Conservation (phyloP, 2,329 filamentous ascomycete genomes). For the Aspergillus neoniger region DNA sequence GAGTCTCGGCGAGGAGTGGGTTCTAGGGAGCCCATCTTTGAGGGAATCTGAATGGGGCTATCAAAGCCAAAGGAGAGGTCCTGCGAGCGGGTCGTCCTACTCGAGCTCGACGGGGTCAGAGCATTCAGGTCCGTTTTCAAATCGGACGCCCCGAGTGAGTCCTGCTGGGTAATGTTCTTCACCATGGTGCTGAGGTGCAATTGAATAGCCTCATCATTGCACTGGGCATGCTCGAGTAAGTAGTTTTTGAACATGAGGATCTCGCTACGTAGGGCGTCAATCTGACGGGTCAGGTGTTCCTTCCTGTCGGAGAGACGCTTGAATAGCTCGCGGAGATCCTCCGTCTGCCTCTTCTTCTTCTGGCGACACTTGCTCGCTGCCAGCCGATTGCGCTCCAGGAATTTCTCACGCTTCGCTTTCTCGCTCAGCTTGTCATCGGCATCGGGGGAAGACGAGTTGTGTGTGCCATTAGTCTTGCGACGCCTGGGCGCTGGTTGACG, state of each 20-base stretch:
- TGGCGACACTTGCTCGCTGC: slow-evolving; percentile 63
- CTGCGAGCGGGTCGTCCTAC: neutral
- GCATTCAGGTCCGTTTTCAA: neutral
- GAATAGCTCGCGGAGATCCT: slow-evolving; percentile 48
- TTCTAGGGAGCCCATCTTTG: neutral
- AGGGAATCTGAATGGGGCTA: slow-evolving; percentile 3
- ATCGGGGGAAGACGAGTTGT: neutral
- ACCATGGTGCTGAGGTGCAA: slow-evolving; percentile 42
- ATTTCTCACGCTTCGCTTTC: slow-evolving; percentile 48
- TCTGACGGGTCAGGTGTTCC: slow-evolving; percentile 32
- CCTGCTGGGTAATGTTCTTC: slow-evolving; percentile 23
- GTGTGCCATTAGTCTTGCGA: neutral
- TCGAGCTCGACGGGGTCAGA: neutral
- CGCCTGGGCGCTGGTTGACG: neutral
- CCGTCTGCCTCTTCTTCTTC: slow-evolving; percentile 62
- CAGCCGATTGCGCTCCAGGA: slow-evolving; percentile 60
- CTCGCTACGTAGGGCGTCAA: slow-evolving; percentile 38
- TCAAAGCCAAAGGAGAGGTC: slow-evolving; percentile 19
- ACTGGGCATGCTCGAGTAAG: slow-evolving; percentile 42
- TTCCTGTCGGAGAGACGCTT: slow-evolving; percentile 37
- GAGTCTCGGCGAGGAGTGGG: slow-evolving; percentile 9
- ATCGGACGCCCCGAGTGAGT: neutral
- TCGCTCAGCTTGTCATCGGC: neutral
- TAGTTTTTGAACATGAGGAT: slow-evolving; percentile 43
- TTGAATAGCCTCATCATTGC: slow-evolving; percentile 41